Percentiles rank a stretch among this genome's conserved stretches.
phyloP scores from a whole-genome alignment of 352 stramenopile genomes.

The Thalassiosira ordinaria region DNA sequence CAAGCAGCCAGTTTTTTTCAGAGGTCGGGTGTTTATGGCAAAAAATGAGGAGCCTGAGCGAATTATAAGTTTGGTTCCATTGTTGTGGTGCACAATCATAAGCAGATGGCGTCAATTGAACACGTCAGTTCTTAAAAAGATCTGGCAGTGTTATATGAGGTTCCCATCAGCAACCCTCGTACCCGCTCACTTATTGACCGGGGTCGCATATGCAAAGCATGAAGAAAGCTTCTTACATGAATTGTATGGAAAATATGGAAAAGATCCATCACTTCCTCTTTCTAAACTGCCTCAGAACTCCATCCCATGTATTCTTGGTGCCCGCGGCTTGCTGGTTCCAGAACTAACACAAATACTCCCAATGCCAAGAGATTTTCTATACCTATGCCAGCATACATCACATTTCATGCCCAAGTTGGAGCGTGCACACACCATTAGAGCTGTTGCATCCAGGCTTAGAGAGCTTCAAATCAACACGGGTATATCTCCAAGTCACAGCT shows the following conservation, averaged over 20 bases:
- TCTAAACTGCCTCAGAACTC: constrained; percentile 1
- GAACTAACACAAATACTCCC: constrained; percentile 48
- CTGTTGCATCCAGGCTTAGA: constrained; percentile 19
- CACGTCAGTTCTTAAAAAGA: too few species aligned
- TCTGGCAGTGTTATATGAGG: constrained; percentile 17
- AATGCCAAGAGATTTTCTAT: constrained; percentile 62
- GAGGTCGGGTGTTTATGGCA: constrained; percentile 33
- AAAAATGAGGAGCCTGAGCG: constrained; percentile 11
- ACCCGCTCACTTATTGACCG: constrained; percentile 12
- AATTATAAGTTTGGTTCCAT: constrained; percentile 13
- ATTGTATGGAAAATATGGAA: constrained; percentile 7
- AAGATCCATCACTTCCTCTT: neutral
- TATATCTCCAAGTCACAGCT: constrained; percentile 5
- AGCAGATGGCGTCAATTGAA: neutral
- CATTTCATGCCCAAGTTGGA: constrained; percentile 58
- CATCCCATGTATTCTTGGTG: constrained; percentile 29
- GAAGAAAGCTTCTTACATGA: constrained; percentile 23
- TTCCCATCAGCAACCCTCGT: neutral
- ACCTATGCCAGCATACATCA: constrained; percentile 39
- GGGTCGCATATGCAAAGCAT: constrained; percentile 23
- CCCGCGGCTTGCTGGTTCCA: constrained; percentile 36
- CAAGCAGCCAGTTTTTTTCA: constrained; percentile 42
- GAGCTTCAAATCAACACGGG: constrained; percentile 16
- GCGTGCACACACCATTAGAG: constrained; percentile 19
- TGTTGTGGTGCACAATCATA: constrained; percentile 7